A percentile compares a stretch with the other conserved stretches of the same genome.
Conservation (phyloP, 1,284 basidiomycete genomes). For the Schizophyllum amplum region DNA sequence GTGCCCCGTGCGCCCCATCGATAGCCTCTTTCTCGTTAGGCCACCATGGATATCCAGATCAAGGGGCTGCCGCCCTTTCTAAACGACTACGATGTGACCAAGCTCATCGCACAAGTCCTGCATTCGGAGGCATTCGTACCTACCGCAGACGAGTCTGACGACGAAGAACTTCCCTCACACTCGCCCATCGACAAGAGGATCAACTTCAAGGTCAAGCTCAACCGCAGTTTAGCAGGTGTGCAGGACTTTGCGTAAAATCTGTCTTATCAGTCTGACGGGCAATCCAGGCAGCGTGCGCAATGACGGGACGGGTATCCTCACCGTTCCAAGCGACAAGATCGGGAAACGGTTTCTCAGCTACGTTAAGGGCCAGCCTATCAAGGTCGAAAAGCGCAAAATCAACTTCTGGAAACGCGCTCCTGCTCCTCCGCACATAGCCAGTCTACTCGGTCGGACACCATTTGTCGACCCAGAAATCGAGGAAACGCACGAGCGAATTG, state of each 20-base stretch:
- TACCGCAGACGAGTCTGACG: constrained; percentile 26
- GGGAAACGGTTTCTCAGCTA: constrained; percentile 26
- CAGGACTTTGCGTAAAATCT: neutral
- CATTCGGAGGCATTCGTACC: constrained; percentile 43
- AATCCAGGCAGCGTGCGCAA: constrained; percentile 51
- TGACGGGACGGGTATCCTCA: constrained; percentile 43
- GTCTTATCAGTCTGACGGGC: constrained; percentile 16
- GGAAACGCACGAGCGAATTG: constrained; percentile 39
- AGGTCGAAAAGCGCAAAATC: constrained; percentile 23
- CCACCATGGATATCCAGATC: constrained; percentile 45
- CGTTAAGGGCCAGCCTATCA: constrained; percentile 25
- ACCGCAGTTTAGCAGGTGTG: constrained; percentile 22
- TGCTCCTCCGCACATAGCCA: constrained; percentile 18
- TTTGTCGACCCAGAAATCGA: constrained; percentile 55
- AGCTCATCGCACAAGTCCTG: constrained; percentile 42
- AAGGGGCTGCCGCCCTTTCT: constrained; percentile 36
- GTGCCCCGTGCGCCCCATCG: neutral
- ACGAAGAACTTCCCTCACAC: constrained; percentile 12
- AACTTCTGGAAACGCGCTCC: constrained; percentile 25
- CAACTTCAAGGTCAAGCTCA: constrained; percentile 52
- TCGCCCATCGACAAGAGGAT: constrained; percentile 23
- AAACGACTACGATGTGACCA: constrained; percentile 48
- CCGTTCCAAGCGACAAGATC: constrained; percentile 39
- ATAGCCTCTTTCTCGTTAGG: neutral
- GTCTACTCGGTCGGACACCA: constrained; percentile 45